Evolutionary conservation across 164 flowering plant species (phyloP).

Genomic region (Litsea cubeba): DNA sequence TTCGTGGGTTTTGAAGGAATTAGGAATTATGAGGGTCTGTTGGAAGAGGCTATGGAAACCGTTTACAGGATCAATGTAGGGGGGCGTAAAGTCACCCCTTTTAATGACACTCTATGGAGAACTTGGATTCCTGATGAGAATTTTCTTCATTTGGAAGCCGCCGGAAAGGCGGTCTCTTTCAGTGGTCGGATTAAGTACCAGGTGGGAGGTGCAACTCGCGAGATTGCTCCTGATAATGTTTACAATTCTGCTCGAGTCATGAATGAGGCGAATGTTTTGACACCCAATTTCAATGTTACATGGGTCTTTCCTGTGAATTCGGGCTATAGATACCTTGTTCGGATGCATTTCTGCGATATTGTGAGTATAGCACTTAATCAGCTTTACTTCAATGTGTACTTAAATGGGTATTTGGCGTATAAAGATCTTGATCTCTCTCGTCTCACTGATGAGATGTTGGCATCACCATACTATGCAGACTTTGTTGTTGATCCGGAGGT

Average conservation of each 20-base stretch:
- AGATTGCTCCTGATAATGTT: slow-evolving; percentile 58
- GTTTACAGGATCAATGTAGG: slow-evolving; percentile 76
- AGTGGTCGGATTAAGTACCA: slow-evolving; percentile 42
- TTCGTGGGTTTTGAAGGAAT: slow-evolving; percentile 5
- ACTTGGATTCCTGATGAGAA: slow-evolving; percentile 63
- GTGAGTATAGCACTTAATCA: slow-evolving; percentile 48
- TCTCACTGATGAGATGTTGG: slow-evolving; percentile 30
- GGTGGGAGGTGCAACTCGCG: slow-evolving; percentile 24
- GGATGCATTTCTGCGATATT: slow-evolving; percentile 88
- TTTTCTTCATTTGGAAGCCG: neutral
- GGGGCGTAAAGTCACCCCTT: slow-evolving; percentile 45
- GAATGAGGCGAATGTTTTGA: slow-evolving; percentile 17
- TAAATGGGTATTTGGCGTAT: slow-evolving; percentile 54
- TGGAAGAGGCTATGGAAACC: slow-evolving; percentile 49
- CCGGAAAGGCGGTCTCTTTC: slow-evolving; percentile 14
- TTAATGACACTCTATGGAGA: slow-evolving; percentile 65
- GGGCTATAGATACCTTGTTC: slow-evolving; percentile 57
- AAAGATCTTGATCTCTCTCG: slow-evolving; percentile 30
- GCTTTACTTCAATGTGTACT: slow-evolving; percentile 70
- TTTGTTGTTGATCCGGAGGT: slow-evolving; percentile 48
- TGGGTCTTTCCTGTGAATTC: slow-evolving; percentile 57
- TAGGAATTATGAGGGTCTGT: slow-evolving; percentile 31
- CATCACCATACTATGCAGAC: slow-evolving; percentile 75
- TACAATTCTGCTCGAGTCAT: slow-evolving; percentile 54
- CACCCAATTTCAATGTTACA: slow-evolving; percentile 41